Evolutionary conservation across 768 basidiomycete species (phyloP), one percentile per base, ranked within the genome.

Genomic region (Xerocomellus chrysenteron): DNA sequence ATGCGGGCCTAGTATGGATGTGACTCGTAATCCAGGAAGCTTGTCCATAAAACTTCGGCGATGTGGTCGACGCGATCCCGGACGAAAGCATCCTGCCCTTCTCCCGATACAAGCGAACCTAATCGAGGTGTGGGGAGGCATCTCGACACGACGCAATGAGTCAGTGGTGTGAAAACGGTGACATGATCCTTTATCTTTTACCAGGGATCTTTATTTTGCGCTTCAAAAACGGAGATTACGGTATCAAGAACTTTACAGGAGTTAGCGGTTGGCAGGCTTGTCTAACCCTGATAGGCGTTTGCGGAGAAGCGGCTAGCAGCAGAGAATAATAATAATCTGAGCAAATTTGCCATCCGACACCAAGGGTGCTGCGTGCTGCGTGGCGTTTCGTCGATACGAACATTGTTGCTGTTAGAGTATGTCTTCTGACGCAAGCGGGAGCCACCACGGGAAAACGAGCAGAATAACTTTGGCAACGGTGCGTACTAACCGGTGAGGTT

Each of bases 241-340:
- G 71, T 65, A 69, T 59, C 66, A 30, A 58, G 56, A 52, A 55
- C 57, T 49, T 43, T 42, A 48, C 58, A 61, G 68, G 70, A 55
- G 64, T 68, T 70, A 68, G 58, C 72, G 68, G 63, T 57, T 30
- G 55, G 21, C 45, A 36, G 37, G 32, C 37, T 60, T 60, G 57
- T 55, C 65, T 66, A 52, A 59, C 60, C 57, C 49, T 71, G 71
- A 72, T 72, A 72, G 71, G 71, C 71, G 62, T 72, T 72, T 63
- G 56, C 71, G 71, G 71, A 68, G 63, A 63, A 57, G 33, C 54
- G 53, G 52, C 41, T 59, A 59, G 60, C 52, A 45, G 50, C 32
- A 36, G 48, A 52, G 51, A 47, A 60, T 64, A 53, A 70, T 68
- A 61, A 52, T 59, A 63, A 56, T 53, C 35, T 21, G 52, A 47